Evolutionary conservation across 106 monocot genomes (phyloP).

Genomic region (Ottelia alismoides): DNA sequence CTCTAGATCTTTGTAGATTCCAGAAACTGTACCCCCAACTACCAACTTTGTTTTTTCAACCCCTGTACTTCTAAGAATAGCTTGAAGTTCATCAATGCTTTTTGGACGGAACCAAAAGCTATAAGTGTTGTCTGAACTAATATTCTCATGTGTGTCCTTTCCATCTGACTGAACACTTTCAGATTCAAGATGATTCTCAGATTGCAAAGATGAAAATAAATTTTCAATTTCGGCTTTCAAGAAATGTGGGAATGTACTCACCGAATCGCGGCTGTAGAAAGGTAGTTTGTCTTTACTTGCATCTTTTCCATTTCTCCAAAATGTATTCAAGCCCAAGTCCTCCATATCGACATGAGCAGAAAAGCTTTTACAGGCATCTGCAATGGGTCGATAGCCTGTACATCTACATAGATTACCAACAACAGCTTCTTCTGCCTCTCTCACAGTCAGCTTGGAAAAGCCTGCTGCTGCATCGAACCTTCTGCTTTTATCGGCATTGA

Average conservation of each 20-base stretch:
- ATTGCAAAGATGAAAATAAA: constrained; percentile 2
- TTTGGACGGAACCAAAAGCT: constrained; percentile 41
- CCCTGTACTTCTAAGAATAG: constrained; percentile 12
- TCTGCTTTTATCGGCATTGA: constrained; percentile 32
- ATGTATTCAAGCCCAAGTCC: constrained; percentile 60
- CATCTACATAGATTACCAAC: constrained; percentile 60
- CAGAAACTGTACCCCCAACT: constrained; percentile 54
- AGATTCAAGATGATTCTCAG: background rate
- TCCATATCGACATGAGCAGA: constrained; percentile 64
- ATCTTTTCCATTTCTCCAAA: constrained; percentile 22
- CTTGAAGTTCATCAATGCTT: constrained; percentile 30
- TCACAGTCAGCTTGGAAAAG: constrained; percentile 46
- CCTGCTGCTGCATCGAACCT: constrained; percentile 27
- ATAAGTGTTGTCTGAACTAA: background rate
- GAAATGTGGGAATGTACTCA: constrained; percentile 58
- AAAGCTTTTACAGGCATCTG: constrained; percentile 76
- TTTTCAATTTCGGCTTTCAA: constrained; percentile 46
- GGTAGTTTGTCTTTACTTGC: constrained; percentile 22
- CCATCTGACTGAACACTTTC: too few relatives aligned
- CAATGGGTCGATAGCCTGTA: constrained; percentile 56
- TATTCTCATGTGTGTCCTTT: too few relatives aligned
- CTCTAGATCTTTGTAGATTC: constrained; percentile 48
- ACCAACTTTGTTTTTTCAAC: constrained; percentile 27
- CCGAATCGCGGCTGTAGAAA: constrained; percentile 5
- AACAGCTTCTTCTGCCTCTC: constrained; percentile 45